Evolutionary conservation across 371 early-diverging fungal species (phyloP), one percentile per base, ranked within the genome.

Genomic region (Actinomortierella wolfii): DNA sequence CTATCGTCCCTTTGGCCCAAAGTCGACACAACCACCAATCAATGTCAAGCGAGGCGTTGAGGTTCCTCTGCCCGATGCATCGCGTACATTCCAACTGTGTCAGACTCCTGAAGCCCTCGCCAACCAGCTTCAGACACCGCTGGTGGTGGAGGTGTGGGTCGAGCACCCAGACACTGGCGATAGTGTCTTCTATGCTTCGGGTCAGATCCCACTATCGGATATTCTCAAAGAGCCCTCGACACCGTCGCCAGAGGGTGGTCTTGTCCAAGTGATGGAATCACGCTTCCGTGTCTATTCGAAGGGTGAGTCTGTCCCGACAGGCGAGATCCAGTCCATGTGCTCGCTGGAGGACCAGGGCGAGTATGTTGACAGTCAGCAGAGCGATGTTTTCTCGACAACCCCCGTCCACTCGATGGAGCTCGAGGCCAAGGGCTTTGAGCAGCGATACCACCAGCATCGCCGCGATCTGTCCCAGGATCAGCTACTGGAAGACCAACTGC

Each of bases 361-460:
- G 58, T 71, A 71, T 61, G 64, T 65, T 58, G 71, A 71, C 41
- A 71, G 71, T 40, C 71, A 71, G 28, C 71, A 71, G 49, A 71
- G 71, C 56, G 71, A 71, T 47, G 65, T 71, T 20, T 45, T 71
- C 21, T 71, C 71, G 21, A 71, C 71, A 15, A 71, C 71, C 0
- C 71, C 71, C 9, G 66, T 71, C 3, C 71, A 71, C 50, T 71
- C 71, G 13, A 71, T 71, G 71, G 71, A 71, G 66, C 62, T 71
- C 24, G 65, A 56, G 15, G 56, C 55, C 26, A 28, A 50, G 26
- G 51, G 28, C 17, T 26, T 14, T 24, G 24, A 17, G 25, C 24
- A 50, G 26, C 20, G n/a, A n/a, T 28, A 50, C 13, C 34, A 20
- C 8, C 45, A 45, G 18, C 45, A 45, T 18, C 45, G 21, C 4